Base-by-base conservation (phyloP, 805 yeast species). In the Candida pseudofarinosa region DNA sequence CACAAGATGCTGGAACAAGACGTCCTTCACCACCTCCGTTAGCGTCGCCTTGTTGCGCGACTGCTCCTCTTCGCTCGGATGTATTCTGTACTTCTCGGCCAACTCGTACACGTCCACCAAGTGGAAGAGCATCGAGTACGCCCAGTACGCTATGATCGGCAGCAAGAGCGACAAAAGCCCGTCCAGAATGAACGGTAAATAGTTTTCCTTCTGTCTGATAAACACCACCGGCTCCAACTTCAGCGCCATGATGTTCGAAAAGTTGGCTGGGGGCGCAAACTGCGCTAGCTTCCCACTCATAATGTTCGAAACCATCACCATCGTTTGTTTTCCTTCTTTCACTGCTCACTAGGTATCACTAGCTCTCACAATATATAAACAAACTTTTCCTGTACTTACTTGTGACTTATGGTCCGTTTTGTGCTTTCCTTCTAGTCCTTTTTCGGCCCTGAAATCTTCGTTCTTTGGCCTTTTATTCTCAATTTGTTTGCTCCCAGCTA, bases 111-210 rank as follows among this genome's bases (percentile, higher is more conserved):
- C 75, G 61, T 93, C 98, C 40, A 90, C 66, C 6, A 84, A 46
- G 58, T 84, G 88, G 74, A 86, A 93, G 48, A 86, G 63, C 19
- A 77, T 56, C 3, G 96, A 85, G 53, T 81, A 80, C 1, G 66
- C 44, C 98, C 98, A 93, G 62, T 93, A 93, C 2, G 83, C 89
- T 2, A 81, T 69, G 3, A 93, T 76, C 1, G 99, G 98, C 1
- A 82, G 72, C 2, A 79, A 65, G 35, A 90, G 63, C 1, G 97
- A 86, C 39, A 88, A 58, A 14, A 80, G 59, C 35, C 83, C 85
- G 63, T 90, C 97, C 8, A 86, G 77, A 38, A 86, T 61, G 31
- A 84, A 85, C 2, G 74, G 57, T 1, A 87, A 62, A 31, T 86
- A 69, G 39, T 66, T 58, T 2, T 70, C 64, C 49, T 71, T 69